These are phyloP conservation scores for Phytopythium montanum DNA, from an alignment of 352 stramenopile species.

Conservation along the genomic window DNA sequence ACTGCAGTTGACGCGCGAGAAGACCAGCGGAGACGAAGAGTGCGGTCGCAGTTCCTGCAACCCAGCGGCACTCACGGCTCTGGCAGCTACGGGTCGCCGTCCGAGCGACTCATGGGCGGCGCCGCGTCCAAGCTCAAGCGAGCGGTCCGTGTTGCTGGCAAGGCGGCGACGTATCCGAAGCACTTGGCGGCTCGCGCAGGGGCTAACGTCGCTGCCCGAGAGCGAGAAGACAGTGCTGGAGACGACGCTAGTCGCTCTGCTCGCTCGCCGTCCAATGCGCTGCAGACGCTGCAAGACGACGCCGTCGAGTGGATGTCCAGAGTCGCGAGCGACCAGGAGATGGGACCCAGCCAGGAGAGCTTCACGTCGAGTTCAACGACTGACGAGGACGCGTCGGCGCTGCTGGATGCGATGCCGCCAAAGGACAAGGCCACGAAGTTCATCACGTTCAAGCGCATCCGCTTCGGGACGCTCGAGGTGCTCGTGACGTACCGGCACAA, in stretches of 20 bases:
- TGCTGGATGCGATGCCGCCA: slow-evolving; percentile 30
- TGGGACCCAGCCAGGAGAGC: neutral
- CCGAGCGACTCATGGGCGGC: neutral
- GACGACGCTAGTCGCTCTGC: neutral
- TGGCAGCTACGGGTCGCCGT: neutral
- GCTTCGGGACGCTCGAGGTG: slow-evolving; percentile 70
- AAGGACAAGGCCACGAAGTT: slow-evolving; percentile 42
- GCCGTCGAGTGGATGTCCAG: slow-evolving; percentile 35
- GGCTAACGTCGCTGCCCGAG: neutral
- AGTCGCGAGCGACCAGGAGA: neutral
- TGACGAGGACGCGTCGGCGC: slow-evolving; percentile 8
- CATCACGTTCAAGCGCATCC: slow-evolving; percentile 81
- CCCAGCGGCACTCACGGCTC: slow-evolving; percentile 10
- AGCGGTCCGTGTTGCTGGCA: slow-evolving; percentile 56
- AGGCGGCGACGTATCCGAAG: slow-evolving; percentile 49
- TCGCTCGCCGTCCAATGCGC: slow-evolving; percentile 8
- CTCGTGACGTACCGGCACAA: slow-evolving; percentile 85
- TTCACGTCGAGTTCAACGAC: neutral
- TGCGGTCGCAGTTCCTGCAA: slow-evolving; percentile 63
- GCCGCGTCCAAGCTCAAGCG: slow-evolving; percentile 46
- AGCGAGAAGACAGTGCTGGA: neutral
- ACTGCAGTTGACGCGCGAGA: slow-evolving; percentile 24
- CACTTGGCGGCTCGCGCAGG: slow-evolving; percentile 21
- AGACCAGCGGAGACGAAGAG: slow-evolving; percentile 5
- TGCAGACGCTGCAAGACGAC: slow-evolving; percentile 41